phyloP scores from a whole-genome alignment of 768 basidiomycete genomes.

The Daedaleopsis nitida region DNA sequence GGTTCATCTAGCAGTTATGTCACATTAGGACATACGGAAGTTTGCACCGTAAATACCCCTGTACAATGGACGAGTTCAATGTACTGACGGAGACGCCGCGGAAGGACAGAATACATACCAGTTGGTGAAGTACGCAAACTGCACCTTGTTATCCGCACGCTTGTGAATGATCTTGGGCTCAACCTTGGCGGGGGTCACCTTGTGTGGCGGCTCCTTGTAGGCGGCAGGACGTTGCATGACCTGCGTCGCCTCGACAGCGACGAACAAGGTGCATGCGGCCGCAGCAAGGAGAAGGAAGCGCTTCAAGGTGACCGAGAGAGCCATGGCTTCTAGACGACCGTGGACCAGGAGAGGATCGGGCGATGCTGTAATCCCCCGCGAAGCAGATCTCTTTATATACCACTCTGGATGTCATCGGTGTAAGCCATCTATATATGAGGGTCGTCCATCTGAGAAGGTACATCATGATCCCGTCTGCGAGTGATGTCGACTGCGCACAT shows the following conservation, averaged over 20 bases:
- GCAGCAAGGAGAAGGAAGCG: constrained; percentile 20
- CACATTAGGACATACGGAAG: constrained; percentile 26
- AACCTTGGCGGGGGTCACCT: constrained; percentile 32
- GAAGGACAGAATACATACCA: constrained; percentile 34
- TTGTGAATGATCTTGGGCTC: constrained; percentile 44
- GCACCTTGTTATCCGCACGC: constrained; percentile 31
- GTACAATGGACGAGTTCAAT: background rate
- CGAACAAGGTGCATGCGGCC: constrained; percentile 18
- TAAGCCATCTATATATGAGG: no score
- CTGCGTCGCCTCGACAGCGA: constrained; percentile 41
- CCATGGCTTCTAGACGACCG: constrained; percentile 6
- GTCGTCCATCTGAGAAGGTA: no score
- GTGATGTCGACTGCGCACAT: no score
- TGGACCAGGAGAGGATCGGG: no score
- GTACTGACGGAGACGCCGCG: background rate
- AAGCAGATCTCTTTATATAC: no score
- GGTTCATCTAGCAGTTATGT: no score
- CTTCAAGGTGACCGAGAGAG: constrained; percentile 12
- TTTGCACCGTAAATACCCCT: constrained; percentile 36
- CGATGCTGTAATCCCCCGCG: no score
- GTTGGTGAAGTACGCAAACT: constrained; percentile 57
- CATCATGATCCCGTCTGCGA: no score
- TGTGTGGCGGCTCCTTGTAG: constrained; percentile 45
- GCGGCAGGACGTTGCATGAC: constrained; percentile 54
- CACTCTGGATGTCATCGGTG: no score